Evolutionary conservation across 345 rosid genomes (phyloP).

Genomic region (Acer saccharum): DNA sequence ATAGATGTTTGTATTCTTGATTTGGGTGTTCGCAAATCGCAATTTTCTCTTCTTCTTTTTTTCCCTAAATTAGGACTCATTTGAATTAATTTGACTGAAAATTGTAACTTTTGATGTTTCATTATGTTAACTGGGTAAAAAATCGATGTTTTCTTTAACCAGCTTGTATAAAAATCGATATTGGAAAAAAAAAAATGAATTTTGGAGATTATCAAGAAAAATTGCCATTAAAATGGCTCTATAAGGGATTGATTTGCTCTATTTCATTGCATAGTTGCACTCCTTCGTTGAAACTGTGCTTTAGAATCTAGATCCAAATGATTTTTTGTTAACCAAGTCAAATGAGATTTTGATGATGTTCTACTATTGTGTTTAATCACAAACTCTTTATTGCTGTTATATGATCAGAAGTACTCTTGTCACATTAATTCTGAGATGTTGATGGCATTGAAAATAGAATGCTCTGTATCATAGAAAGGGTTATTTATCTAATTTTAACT

Average conservation of each 20-base stretch:
- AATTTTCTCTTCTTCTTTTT: background rate
- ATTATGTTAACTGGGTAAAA: background rate
- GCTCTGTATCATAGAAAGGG: too few relatives aligned
- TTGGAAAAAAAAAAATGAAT: background rate
- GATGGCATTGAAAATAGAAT: too few relatives aligned
- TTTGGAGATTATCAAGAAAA: slow-evolving; percentile 7
- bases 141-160: background rate
- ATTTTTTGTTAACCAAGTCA: background rate
- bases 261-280: background rate
- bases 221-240: background rate
- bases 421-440: too few relatives aligned
- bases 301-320: background rate
- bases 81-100: too few relatives aligned
- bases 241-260: background rate
- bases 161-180: background rate
- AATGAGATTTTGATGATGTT: background rate
- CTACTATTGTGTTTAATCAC: background rate
- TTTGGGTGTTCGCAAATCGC: too few relatives aligned
- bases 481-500: too few relatives aligned
- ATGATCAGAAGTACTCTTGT: too few relatives aligned
- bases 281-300: background rate
- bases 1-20: too few relatives aligned
- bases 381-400: too few relatives aligned
- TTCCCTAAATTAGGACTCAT: background rate
- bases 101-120: background rate